phyloP scores from a whole-genome alignment of 2,329 filamentous ascomycete genomes.

The Beauveria bassiana region DNA sequence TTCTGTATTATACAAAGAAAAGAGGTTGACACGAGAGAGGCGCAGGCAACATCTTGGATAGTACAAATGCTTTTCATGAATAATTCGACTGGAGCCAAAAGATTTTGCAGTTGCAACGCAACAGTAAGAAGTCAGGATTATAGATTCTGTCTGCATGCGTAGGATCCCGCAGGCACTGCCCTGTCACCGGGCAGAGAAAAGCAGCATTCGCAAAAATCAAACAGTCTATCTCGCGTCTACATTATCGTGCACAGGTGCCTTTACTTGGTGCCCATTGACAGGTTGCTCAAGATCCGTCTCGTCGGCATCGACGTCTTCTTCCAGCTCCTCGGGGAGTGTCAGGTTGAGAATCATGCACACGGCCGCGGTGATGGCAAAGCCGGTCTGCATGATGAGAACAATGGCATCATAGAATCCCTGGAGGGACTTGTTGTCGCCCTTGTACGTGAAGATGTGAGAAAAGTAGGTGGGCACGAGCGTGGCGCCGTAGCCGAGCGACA shows the following conservation, averaged over 20 bases:
- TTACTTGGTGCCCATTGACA: background rate
- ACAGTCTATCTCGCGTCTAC: background rate
- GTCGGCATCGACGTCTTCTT: constrained; percentile 36
- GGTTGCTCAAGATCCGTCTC: background rate
- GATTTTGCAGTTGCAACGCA: too few relatives aligned
- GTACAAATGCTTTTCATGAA: background rate
- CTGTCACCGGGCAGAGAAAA: background rate
- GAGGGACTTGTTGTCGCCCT: constrained; percentile 57
- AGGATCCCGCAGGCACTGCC: background rate
- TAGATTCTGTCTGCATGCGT: background rate
- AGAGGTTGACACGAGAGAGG: background rate
- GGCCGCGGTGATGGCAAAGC: constrained; percentile 67
- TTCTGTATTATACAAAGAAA: constrained; percentile 4
- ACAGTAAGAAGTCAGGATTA: too few relatives aligned
- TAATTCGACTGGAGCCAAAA: too few relatives aligned
- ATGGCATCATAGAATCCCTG: constrained; percentile 70
- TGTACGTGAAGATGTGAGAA: constrained; percentile 63
- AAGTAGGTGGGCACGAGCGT: constrained; percentile 63
- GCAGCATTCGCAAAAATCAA: background rate
- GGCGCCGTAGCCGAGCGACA: constrained; percentile 66
- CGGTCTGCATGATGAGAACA: constrained; percentile 64
- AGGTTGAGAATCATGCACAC: constrained; percentile 68
- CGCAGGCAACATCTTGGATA: background rate
- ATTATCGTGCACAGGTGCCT: background rate
- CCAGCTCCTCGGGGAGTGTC: constrained; percentile 64